Evolutionary conservation across 2,329 filamentous ascomycete genomes (phyloP), one percentile per base, ranked within the genome.

Genomic region (Aspergillus hortae): DNA sequence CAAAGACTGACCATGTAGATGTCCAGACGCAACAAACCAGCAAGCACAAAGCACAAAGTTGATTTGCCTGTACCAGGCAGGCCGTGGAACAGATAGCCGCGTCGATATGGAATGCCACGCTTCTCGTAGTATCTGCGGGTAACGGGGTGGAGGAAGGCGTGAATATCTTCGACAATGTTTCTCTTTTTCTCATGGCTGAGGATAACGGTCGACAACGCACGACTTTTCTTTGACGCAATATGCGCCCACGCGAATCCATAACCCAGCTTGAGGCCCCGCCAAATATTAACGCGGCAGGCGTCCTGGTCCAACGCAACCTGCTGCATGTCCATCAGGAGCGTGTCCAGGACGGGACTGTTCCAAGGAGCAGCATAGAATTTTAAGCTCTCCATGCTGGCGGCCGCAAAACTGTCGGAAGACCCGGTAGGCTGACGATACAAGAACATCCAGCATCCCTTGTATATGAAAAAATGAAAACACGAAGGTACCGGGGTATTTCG

Each of bases 31-130:
- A 89, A 87, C 1, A 84, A 76, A 1, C 84, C 84, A 0, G 85
- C 85, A 7, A 88, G 69, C 0, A 85, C 84, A 62, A 87, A 84
- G 0, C 81, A 84, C n/a, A 88, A 77, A 14, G 80, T 84, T 0
- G 84, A 88, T 69, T 90, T 91, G 17, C 88, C 87, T 0, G 86
- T 89, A 0, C 88, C 87, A 0, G 87, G 87, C 0, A 87, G 87
- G 0, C 89, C 89, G 60, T 90, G 80, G 60, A 94, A 88, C 0
- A 92, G 78, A 61, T 92, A 92, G 0, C 89, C 90, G 27, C 89
- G 74, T 0, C 89, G 79, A 48, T 92, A 84, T 0, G 88, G 88
- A 27, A 92, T 89, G 0, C 89, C 62, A 19, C 61, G 55, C 43
- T 55, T 53, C 25, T 50, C 43, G 48, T 66, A 63, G 59, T 58